Conservation (phyloP, 306 rosid species). For the Glycine soja region DNA sequence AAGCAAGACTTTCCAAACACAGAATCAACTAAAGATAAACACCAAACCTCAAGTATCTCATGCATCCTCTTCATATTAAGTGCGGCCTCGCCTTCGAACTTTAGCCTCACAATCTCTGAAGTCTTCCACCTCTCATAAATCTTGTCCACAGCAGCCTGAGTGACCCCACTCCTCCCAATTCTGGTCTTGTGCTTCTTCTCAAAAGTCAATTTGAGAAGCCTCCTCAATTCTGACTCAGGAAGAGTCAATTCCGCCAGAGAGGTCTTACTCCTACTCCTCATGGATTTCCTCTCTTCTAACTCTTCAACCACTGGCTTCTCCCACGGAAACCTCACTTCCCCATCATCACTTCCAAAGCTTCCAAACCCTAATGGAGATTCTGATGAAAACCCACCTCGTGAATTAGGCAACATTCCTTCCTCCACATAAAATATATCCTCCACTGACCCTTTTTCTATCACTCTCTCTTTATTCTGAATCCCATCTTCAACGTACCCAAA, state of each 20-base stretch:
- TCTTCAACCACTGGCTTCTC: slow-evolving; percentile 73
- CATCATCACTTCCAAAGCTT: slow-evolving; percentile 70
- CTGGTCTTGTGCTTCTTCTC: slow-evolving; percentile 96
- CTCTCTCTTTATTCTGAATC: slow-evolving; percentile 49
- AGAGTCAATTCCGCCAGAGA: slow-evolving; percentile 89
- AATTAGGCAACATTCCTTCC: slow-evolving; percentile 89
- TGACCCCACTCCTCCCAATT: slow-evolving; percentile 84
- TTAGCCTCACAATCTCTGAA: slow-evolving; percentile 84
- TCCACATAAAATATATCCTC: slow-evolving; percentile 86
- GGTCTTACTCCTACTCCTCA: slow-evolving; percentile 60
- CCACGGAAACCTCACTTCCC: slow-evolving; percentile 91
- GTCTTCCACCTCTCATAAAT: slow-evolving; percentile 92
- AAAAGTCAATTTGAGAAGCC: slow-evolving; percentile 79
- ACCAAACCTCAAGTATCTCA: slow-evolving; percentile 91
- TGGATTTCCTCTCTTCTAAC: slow-evolving; percentile 45
- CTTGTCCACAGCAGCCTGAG: slow-evolving; percentile 83
- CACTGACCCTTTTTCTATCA: slow-evolving; percentile 87
- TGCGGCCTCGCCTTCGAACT: slow-evolving; percentile 89
- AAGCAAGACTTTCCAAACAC: slow-evolving; percentile 19
- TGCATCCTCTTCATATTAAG: slow-evolving; percentile 98
- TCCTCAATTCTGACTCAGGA: slow-evolving; percentile 89
- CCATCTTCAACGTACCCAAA: slow-evolving; percentile 72
- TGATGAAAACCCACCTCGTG: slow-evolving; percentile 76
- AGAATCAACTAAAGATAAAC: slow-evolving; percentile 37
- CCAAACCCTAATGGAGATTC: slow-evolving; percentile 77